Evolutionary conservation across 192 early-diverging fungal genomes (phyloP).

Genomic region (Mortierella antarctica): DNA sequence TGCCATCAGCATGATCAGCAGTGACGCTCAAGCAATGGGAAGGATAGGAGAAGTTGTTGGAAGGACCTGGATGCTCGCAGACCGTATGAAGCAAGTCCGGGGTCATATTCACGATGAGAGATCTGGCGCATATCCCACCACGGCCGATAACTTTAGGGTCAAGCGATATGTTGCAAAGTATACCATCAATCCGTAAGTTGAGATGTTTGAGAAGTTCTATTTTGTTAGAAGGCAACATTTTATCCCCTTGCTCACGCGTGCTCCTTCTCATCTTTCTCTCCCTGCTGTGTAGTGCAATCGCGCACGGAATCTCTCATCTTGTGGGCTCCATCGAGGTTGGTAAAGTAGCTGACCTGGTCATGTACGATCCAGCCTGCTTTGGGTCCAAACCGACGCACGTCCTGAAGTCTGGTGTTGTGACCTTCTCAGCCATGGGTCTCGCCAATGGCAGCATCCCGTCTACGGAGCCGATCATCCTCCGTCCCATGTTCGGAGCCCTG

Average conservation of each 20-base stretch:
- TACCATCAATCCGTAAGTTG: conserved; percentile 92
- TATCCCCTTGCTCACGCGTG: background rate
- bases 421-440: conserved; percentile 89
- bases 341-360: conserved; percentile 93
- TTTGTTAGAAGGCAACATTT: background rate
- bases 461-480: conserved; percentile 85
- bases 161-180: conserved; percentile 96
- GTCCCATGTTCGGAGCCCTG: conserved; percentile 88
- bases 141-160: conserved; percentile 89
- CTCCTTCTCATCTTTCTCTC: background rate
- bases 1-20: conserved; percentile 94
- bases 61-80: conserved; percentile 95
- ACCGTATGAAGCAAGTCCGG: conserved; percentile 92
- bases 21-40: conserved; percentile 97
- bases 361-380: conserved; percentile 88
- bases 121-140: conserved; percentile 30
- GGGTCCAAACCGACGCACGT: conserved; percentile 88
- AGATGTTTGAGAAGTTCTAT: background rate
- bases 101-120: conserved; percentile 68
- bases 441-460: conserved; percentile 97
- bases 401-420: conserved; percentile 91
- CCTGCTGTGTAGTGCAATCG: conserved; percentile 72
- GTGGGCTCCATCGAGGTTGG: conserved; percentile 95
- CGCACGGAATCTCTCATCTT: conserved; percentile 87
- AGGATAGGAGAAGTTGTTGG: conserved; percentile 93